Base-by-base conservation (phyloP, 2,329 filamentous ascomycete genomes). In the Penicillium griseofulvum region DNA sequence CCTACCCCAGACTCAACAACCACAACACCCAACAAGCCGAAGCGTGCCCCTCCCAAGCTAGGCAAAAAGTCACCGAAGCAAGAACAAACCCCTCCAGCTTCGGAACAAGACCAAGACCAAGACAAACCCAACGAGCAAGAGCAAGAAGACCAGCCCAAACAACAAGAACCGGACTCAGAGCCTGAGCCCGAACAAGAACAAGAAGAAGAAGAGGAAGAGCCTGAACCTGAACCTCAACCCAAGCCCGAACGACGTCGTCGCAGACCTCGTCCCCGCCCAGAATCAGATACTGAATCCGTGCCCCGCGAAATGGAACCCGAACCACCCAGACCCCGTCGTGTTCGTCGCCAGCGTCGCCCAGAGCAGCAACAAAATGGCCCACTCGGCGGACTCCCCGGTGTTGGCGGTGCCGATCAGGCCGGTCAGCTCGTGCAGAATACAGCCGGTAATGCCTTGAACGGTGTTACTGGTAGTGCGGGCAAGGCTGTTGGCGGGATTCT, bases 381-480 rank as follows among this genome's bases (percentile, higher is more conserved):
- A 0, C 65, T 70, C 37, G 68, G 80, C 10, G 80, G 80, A 1
- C 77, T 85, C 7, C 51, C 51, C 2, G 51, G 51, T 12, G 51
- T 54, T 3, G 81, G 79, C 53, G 79, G 79, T 58, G 82, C 85
- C 55, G 80, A 80, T 54, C 83, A 86, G 60, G 81, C 81, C 38
- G 77, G 76, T 48, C 81, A 84, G 56, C 78, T 83, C 64, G 82
- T 85, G 26, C 71, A 76, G 62, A 74, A 74, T 50, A 76, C 73
- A 22, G 75, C 75, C 5, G 71, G 76, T 0, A 79, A 81, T 53
- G 78, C 79, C n/a, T 70, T 81, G 12, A 68, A 68, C 42, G 69
- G 71, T 0, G 74, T 69, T 34, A 73, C 70, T 7, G 68, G 69
- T 24, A 69, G 69, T 11, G 74, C 76, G 2, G 75, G 75, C 7